Conservation (phyloP, 768 basidiomycete species). For the Inosperma sp. region DNA sequence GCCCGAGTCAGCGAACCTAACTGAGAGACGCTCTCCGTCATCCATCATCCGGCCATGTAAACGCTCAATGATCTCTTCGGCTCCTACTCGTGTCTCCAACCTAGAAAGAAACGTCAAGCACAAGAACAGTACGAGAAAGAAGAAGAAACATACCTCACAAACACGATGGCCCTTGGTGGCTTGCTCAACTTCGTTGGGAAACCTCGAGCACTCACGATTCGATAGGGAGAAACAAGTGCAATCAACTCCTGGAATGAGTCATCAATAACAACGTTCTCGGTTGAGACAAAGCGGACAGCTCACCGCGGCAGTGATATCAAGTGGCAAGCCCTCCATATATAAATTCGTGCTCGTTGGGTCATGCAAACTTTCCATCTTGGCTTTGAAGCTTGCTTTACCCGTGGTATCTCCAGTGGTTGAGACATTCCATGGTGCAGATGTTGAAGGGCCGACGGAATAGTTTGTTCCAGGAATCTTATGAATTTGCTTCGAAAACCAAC, state of each 20-base stretch:
- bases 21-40: conserved; percentile 69
- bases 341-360: conserved; percentile 69
- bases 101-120: conserved; percentile 32
- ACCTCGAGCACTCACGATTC: conserved; percentile 71
- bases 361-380: conserved; percentile 71
- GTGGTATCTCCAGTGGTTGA: conserved; percentile 13
- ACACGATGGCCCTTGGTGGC: conserved; percentile 76
- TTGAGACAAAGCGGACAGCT: background rate
- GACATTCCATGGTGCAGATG: conserved; percentile 19
- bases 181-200: conserved; percentile 75
- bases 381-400: conserved; percentile 54
- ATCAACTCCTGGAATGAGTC: conserved; percentile 62
- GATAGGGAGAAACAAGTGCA: conserved; percentile 63
- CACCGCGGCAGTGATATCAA: conserved; percentile 47
- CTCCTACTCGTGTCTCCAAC: conserved; percentile 64
- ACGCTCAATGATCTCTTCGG: conserved; percentile 72
- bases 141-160: conserved; percentile 55
- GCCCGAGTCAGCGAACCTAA: conserved; percentile 72
- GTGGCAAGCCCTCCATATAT: conserved; percentile 58
- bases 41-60: conserved; percentile 81
- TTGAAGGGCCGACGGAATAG: conserved; percentile 41
- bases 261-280: conserved; percentile 37
- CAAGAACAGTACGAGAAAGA: conserved; percentile 4
- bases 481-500: conserved; percentile 37
- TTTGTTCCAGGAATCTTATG: conserved; percentile 79